phyloP scores from a whole-genome alignment of 352 stramenopile genomes.

The Blastocystis sp. region DNA sequence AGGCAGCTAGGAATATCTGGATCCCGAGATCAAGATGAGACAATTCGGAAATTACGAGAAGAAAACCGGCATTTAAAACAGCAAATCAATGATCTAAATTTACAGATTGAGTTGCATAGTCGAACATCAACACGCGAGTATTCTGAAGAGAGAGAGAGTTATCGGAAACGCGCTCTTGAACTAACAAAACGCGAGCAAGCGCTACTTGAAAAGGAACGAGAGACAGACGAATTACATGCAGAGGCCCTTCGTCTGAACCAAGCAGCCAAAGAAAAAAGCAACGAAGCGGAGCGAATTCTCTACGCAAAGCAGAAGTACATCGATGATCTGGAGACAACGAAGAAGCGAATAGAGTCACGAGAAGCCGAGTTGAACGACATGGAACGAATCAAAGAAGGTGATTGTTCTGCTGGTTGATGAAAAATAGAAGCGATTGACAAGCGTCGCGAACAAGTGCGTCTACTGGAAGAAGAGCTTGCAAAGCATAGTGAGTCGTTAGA shows the following conservation, averaged over 20 bases:
- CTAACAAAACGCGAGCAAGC: conserved; percentile 14
- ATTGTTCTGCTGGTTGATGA: background rate
- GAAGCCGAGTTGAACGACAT: background rate
- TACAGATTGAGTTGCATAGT: background rate
- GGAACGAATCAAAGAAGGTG: background rate
- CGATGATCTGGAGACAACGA: background rate
- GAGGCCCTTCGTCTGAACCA: background rate
- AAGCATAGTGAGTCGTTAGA: conserved; percentile 10
- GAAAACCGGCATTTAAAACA: background rate
- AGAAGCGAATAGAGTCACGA: background rate
- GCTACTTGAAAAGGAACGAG: background rate
- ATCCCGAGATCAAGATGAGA: background rate
- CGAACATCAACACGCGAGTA: background rate
- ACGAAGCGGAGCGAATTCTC: background rate
- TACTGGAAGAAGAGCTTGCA: conserved; percentile 10
- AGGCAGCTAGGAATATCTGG: background rate
- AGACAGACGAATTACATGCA: background rate
- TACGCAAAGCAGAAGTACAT: conserved; percentile 34
- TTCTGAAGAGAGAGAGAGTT: background rate
- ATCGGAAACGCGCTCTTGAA: background rate
- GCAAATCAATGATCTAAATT: background rate
- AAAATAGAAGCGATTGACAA: conserved; percentile 6
- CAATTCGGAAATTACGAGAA: background rate
- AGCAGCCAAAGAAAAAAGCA: background rate
- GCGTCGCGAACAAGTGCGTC: conserved; percentile 25